Percentiles rank a stretch among this genome's conserved stretches.
Evolutionary conservation across 1,284 basidiomycete species (phyloP).

Genomic region (Mycosarcoma maydis): DNA sequence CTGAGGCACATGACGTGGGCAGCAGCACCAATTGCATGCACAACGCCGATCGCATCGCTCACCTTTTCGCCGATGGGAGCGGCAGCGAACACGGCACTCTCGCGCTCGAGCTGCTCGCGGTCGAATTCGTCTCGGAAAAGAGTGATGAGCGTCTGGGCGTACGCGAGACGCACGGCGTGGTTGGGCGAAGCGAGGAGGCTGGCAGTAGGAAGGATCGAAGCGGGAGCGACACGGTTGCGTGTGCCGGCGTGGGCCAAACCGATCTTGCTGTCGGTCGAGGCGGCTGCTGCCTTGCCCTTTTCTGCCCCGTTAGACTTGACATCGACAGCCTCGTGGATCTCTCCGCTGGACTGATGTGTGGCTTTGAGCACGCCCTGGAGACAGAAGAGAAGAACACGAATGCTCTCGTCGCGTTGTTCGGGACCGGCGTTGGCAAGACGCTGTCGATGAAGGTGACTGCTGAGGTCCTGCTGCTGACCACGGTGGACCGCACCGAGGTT

Average conservation of each 20-base stretch:
- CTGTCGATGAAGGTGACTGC: slow-evolving; percentile 41
- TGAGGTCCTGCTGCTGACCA: slow-evolving; percentile 36
- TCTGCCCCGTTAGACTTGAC: slow-evolving; percentile 6
- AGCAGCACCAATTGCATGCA: slow-evolving; percentile 58
- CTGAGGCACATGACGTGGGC: slow-evolving; percentile 52
- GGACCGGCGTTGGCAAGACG: slow-evolving; percentile 55
- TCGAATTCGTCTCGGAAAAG: slow-evolving; percentile 53
- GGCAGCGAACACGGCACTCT: slow-evolving; percentile 26
- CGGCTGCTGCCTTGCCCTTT: slow-evolving; percentile 46
- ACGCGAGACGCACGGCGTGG: slow-evolving; percentile 53
- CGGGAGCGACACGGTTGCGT: slow-evolving; percentile 49
- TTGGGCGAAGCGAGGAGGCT: slow-evolving; percentile 52
- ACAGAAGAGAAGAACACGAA: slow-evolving; percentile 78
- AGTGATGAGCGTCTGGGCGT: slow-evolving; percentile 53
- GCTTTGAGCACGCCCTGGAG: slow-evolving; percentile 77
- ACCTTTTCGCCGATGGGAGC: slow-evolving; percentile 37
- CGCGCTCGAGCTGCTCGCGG: slow-evolving; percentile 24
- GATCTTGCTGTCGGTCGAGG: slow-evolving; percentile 20
- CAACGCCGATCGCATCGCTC: slow-evolving; percentile 45
- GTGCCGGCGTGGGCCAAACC: slow-evolving; percentile 46
- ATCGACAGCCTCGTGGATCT: slow-evolving; percentile 57
- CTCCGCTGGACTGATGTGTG: slow-evolving; percentile 71
- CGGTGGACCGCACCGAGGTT: slow-evolving; percentile 63
- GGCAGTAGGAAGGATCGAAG: slow-evolving; percentile 43
- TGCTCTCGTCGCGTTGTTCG: slow-evolving; percentile 73